Percentiles rank a stretch among this genome's conserved stretches.
phyloP scores from a whole-genome alignment of 2,329 filamentous ascomycete species.

The Calonectria pseudoreteaudii region DNA sequence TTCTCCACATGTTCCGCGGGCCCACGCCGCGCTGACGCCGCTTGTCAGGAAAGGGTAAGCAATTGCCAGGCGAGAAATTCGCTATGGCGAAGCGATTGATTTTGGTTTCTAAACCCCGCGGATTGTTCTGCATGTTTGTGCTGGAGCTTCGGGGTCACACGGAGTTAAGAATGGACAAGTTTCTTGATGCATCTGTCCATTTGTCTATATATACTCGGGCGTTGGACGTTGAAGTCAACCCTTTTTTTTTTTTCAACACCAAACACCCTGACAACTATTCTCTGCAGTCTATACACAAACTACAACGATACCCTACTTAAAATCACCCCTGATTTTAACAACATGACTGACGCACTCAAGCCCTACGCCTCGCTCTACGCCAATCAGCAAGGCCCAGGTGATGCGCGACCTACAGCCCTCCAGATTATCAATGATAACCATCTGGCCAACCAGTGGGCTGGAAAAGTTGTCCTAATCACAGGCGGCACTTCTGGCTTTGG shows the following conservation, averaged over 20 bases:
- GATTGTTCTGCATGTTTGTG: not conserved
- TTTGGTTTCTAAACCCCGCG: not conserved
- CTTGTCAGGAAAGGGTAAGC: not conserved
- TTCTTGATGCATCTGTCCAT: not conserved
- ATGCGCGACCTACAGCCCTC: slow-evolving; percentile 51
- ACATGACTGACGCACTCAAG: slow-evolving; percentile 18
- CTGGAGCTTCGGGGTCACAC: not conserved
- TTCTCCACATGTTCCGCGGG: not conserved
- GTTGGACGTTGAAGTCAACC: not conserved
- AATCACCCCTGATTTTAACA: not conserved
- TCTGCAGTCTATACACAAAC: not conserved
- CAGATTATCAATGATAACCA: slow-evolving; percentile 50
- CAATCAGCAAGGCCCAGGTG: slow-evolving; percentile 45
- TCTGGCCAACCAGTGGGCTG: slow-evolving; percentile 43
- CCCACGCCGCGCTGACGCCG: not conserved
- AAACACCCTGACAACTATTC: not conserved
- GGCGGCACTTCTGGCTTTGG: slow-evolving; percentile 58
- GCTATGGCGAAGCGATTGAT: not conserved
- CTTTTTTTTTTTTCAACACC: not conserved
- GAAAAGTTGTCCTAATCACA: slow-evolving; percentile 55
- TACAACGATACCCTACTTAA: not conserved
- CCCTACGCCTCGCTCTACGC: slow-evolving; percentile 21
- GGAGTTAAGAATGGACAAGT: not conserved
- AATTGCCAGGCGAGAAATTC: not conserved
- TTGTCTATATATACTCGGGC: not conserved